These are phyloP conservation scores for Mucor indicus DNA, from an alignment of 371 early-diverging fungal genomes.

Conservation along the genomic window DNA sequence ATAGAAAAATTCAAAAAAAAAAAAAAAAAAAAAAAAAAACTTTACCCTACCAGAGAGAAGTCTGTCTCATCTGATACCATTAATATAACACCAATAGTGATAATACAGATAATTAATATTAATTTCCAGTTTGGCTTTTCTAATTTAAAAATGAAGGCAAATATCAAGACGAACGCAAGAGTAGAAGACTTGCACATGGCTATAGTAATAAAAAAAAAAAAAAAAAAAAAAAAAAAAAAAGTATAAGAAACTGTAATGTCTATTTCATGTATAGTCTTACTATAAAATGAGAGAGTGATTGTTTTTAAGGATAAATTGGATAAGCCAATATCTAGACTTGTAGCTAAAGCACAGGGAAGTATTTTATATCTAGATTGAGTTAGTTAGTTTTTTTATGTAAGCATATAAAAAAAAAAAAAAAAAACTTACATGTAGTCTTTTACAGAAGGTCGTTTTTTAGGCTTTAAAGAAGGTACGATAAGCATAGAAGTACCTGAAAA, in stretches of 20 bases:
- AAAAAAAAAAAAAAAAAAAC: neutral
- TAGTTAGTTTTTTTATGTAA: neutral
- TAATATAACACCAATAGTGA: constrained; percentile 75
- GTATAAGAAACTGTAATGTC: neutral
- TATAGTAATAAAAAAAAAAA: constrained; percentile 11
- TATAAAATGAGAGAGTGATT: constrained; percentile 89
- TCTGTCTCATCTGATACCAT: constrained; percentile 84
- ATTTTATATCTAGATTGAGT: constrained; percentile 47
- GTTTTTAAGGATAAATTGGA: constrained; percentile 81
- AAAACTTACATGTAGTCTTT: constrained; percentile 57
- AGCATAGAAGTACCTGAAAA: constrained; percentile 56
- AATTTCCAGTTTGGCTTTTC: constrained; percentile 72
- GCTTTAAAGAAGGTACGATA: constrained; percentile 54
- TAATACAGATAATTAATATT: constrained; percentile 70
- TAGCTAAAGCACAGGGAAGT: constrained; percentile 85
- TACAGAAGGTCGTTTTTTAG: constrained; percentile 45
- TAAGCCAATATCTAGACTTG: constrained; percentile 88
- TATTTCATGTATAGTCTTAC: constrained; percentile 26
- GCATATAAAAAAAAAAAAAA: neutral
- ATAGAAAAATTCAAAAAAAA: too few relatives aligned
- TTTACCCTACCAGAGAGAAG: constrained; percentile 64
- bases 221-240: constrained; percentile 1
- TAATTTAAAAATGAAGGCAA: constrained; percentile 83
- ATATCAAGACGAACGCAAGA: constrained; percentile 84
- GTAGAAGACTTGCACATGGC: constrained; percentile 92